Evolutionary conservation across 1,139 yeast species (phyloP), one percentile per base, ranked within the genome.

Genomic region (Debaryomyces fabryi): DNA sequence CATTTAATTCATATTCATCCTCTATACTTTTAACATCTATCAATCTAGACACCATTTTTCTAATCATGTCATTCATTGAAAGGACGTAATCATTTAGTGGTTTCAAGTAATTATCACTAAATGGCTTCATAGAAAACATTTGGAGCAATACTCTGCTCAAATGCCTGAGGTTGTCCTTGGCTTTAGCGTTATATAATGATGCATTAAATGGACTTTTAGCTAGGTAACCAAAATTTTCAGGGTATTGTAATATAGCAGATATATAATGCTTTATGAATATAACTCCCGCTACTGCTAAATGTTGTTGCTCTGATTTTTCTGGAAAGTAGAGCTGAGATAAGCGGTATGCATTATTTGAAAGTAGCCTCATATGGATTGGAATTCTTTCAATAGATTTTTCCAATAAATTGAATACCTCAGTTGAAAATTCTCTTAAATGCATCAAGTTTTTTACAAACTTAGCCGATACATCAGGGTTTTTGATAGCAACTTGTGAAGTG

Each of bases 1-100:
- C 82, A 42, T 79, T 80, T 69, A 85, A 78, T 25, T 79, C 81
- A 60, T 83, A 90, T 44, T 78, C 81, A 7, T 69, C 62, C 51
- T 88, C 95, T 44, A 86, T 65, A 34, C 79, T 82, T 9, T 77
- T 77, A 21, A 86, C 79, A 47, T 80, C 73, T 43, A 87, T 78
- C 24, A 88, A 61, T 32, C 71, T 65, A 38, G 61, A 63, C 43
- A 86, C 69, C 7, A 83, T 64, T 1, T 66, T 60, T 39, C 76
- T 68, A 48, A 82, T 74, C 8, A 74, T 66, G 4, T 75, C 82
- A n/a, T 71, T 66, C 2, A 83, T 74, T 9, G 79, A 69, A 38
- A 69, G 70, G 42, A 90, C 76, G 58, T 82, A 88, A 43, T 87
- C 93, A 62, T 88, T 88, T 60, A 90, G 74, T 1, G 96, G 96